phyloP scores from a whole-genome alignment of 2,329 filamentous ascomycete species.

The Podosphaera aphanis region DNA sequence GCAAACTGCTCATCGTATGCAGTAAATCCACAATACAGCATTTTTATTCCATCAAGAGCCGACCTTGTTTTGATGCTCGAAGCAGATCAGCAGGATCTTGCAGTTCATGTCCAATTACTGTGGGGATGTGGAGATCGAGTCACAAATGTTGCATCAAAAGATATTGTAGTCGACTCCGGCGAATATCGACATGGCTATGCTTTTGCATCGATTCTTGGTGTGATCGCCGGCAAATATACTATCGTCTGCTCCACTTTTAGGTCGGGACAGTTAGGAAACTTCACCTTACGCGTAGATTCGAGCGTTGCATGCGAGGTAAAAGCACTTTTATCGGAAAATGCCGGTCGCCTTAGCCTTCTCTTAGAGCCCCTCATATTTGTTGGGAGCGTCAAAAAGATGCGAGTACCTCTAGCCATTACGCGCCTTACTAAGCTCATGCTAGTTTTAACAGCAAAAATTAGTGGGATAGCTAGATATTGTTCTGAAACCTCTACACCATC shows the following conservation, averaged over 20 bases:
- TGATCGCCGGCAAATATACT: constrained; percentile 59
- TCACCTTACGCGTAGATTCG: constrained; percentile 52
- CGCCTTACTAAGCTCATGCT: constrained; percentile 9
- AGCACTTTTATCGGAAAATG: constrained; percentile 46
- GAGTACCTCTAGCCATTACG: constrained; percentile 11
- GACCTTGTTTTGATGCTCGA: constrained; percentile 54
- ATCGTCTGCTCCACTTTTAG: constrained; percentile 83
- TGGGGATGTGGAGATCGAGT: constrained; percentile 55
- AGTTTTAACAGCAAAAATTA: constrained; percentile 6
- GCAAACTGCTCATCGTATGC: constrained; percentile 52
- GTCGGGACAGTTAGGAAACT: constrained; percentile 49
- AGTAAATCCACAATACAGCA: constrained; percentile 67
- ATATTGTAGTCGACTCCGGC: constrained; percentile 64
- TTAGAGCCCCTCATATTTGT: constrained; percentile 29
- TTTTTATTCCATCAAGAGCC: constrained; percentile 32
- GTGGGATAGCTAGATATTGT: not conserved
- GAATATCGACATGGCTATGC: constrained; percentile 69
- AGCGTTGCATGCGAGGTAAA: constrained; percentile 30
- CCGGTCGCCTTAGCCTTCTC: constrained; percentile 43
- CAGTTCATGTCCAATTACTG: constrained; percentile 66
- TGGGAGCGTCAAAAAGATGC: constrained; percentile 25
- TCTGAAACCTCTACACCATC: constrained; percentile 4
- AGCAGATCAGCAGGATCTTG: constrained; percentile 38
- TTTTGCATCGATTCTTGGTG: constrained; percentile 32
- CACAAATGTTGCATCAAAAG: constrained; percentile 43